These are phyloP conservation scores for Ophiostoma fasciatum DNA, from an alignment of 2,329 filamentous ascomycete species.

Conservation along the genomic window DNA sequence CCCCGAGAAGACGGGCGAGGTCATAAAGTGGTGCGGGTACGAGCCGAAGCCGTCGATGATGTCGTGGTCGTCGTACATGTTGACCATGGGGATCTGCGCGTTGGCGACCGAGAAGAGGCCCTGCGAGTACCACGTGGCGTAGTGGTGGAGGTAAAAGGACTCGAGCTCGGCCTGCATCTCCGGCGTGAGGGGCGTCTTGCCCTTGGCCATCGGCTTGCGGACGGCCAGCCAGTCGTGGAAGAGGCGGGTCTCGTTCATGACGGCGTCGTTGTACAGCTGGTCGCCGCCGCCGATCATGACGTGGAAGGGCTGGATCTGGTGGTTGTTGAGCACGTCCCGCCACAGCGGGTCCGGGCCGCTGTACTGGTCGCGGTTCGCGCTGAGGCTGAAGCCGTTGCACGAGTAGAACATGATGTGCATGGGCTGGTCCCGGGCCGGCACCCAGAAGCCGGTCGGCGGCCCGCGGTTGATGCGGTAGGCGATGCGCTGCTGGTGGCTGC, in stretches of 20 bases:
- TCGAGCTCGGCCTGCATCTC: conserved; percentile 86
- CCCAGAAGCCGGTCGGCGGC: conserved; percentile 84
- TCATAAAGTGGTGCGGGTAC: conserved; percentile 86
- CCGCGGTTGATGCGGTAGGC: conserved; percentile 93
- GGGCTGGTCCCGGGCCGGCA: conserved; percentile 64
- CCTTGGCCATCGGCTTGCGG: conserved; percentile 67
- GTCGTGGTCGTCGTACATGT: conserved; percentile 94
- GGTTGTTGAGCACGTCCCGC: conserved; percentile 86
- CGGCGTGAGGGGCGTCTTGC: conserved; percentile 58
- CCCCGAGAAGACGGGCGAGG: conserved; percentile 75
- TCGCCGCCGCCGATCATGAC: conserved; percentile 97
- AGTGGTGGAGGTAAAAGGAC: conserved; percentile 72
- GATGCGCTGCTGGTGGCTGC: conserved; percentile 63
- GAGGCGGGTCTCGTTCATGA: conserved; percentile 56
- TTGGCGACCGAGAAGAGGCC: conserved; percentile 87
- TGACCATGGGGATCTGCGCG: conserved; percentile 94
- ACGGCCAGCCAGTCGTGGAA: conserved; percentile 78
- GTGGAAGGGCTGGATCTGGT: conserved; percentile 86
- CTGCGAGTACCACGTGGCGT: conserved; percentile 91
- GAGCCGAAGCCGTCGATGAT: conserved; percentile 87
- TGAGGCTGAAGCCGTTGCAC: conserved; percentile 87
- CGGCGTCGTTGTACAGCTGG: conserved; percentile 88
- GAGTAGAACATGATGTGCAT: conserved; percentile 99
- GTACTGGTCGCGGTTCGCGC: conserved; percentile 62
- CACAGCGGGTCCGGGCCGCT: conserved; percentile 92